Percentiles rank a stretch among this genome's conserved stretches.
Conservation (phyloP, 2,329 filamentous ascomycete species). For the Proliferodiscus dingleyae region DNA sequence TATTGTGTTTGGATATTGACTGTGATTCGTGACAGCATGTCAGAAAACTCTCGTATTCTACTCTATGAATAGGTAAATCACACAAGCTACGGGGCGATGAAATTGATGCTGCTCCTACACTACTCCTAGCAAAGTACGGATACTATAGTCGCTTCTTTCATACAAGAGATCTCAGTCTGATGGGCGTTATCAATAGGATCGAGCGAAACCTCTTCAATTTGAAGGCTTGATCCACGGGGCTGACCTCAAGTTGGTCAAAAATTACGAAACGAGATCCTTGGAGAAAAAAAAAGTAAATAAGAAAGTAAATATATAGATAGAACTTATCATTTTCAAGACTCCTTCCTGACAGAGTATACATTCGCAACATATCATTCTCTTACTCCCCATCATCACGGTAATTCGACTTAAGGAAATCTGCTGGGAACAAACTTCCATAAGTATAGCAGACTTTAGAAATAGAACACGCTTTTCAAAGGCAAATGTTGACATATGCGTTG, state of each 20-base stretch:
- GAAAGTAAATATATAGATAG: no score
- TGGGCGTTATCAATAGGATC: conserved; percentile 31
- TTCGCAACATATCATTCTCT: no score
- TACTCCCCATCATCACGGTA: no score
- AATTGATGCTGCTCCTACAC: conserved; percentile 1
- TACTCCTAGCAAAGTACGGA: conserved; percentile 31
- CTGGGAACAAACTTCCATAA: no score
- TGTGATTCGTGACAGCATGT: neutral
- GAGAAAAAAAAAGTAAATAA: conserved; percentile 53
- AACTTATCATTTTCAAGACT: no score
- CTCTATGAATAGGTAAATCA: conserved; percentile 33
- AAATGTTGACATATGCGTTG: no score
- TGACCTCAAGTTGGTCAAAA: neutral
- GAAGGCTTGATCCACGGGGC: conserved; percentile 1
- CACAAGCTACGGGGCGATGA: conserved; percentile 26
- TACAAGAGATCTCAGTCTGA: conserved; percentile 29
- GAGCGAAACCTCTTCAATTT: conserved; percentile 30
- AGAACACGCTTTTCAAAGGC: no score
- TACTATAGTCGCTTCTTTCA: conserved; percentile 29
- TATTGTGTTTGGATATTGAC: no score
- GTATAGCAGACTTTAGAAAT: no score
- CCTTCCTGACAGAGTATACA: no score
- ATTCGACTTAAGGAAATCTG: no score
- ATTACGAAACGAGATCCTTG: neutral
- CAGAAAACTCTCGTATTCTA: conserved; percentile 23